These are phyloP conservation scores for Thelonectria blattea DNA, from an alignment of 2,329 filamentous ascomycete species.

Conservation along the genomic window DNA sequence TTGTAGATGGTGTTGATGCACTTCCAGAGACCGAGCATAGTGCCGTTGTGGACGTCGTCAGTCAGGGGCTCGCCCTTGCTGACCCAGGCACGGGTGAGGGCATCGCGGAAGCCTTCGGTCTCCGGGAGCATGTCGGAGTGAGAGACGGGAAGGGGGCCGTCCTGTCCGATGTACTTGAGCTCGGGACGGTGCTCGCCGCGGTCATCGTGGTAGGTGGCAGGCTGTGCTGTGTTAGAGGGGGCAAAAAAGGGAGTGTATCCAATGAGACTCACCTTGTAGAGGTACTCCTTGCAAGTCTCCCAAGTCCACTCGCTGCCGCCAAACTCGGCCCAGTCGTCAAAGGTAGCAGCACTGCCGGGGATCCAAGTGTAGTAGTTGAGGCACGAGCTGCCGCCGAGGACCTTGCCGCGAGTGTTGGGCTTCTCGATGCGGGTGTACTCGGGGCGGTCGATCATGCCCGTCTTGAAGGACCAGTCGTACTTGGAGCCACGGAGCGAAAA, in stretches of 20 bases:
- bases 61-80: conserved; percentile 57
- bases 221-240: conserved; percentile 18
- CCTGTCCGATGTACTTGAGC: conserved; percentile 56
- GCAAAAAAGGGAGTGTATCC: background rate
- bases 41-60: conserved; percentile 62
- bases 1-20: conserved; percentile 63
- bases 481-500: conserved; percentile 61
- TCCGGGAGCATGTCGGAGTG: conserved; percentile 62
- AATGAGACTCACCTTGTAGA: conserved; percentile 50
- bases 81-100: conserved; percentile 58
- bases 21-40: conserved; percentile 59
- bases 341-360: conserved; percentile 62
- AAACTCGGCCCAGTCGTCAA: conserved; percentile 73
- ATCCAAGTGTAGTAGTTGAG: conserved; percentile 71
- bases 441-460: conserved; percentile 62
- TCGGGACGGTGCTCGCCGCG: conserved; percentile 50
- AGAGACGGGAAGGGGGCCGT: conserved; percentile 59
- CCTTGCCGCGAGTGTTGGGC: conserved; percentile 62
- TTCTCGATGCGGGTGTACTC: conserved; percentile 68
- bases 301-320: conserved; percentile 72
- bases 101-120: conserved; percentile 56
- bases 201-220: conserved; percentile 64
- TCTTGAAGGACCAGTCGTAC: conserved; percentile 67
- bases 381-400: conserved; percentile 62
- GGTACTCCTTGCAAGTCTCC: conserved; percentile 53